A percentile compares a stretch with the other conserved stretches of the same genome.
These are phyloP conservation scores for Darksidea phi DNA, from an alignment of 495 filamentous ascomycete genomes.

Conservation along the genomic window DNA sequence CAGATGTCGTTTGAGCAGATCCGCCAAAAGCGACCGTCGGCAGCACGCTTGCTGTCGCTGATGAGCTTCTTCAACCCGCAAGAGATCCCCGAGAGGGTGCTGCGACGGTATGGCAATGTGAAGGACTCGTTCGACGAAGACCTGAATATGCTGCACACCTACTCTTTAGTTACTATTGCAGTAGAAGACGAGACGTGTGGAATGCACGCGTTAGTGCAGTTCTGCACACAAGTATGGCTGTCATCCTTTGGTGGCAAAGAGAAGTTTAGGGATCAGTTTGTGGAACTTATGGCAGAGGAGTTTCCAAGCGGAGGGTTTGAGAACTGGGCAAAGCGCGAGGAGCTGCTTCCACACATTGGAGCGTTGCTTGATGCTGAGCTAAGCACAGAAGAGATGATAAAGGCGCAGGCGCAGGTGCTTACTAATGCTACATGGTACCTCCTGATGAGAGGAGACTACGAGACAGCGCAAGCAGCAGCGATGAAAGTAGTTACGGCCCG, in stretches of 20 bases:
- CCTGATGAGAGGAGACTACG: neutral
- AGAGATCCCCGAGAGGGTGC: conserved; percentile 25
- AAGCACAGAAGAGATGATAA: neutral
- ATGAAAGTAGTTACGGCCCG: no score
- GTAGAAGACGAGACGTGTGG: conserved; percentile 5
- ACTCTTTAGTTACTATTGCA: neutral
- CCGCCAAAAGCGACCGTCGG: conserved; percentile 29
- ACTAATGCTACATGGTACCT: conserved; percentile 18
- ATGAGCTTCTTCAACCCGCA: conserved; percentile 36
- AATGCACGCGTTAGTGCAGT: conserved; percentile 19
- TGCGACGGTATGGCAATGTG: no score
- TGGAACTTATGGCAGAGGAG: conserved; percentile 10
- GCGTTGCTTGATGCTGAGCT: neutral
- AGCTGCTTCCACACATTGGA: conserved; percentile 12
- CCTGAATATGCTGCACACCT: no score
- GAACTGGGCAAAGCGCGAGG: conserved; percentile 24
- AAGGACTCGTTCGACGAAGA: no score
- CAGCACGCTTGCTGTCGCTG: conserved; percentile 31
- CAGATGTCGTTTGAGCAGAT: conserved; percentile 53
- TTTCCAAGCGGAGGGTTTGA: conserved; percentile 8
- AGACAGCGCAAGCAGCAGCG: neutral
- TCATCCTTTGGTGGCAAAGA: neutral
- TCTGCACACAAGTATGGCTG: conserved; percentile 17
- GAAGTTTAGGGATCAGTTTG: neutral
- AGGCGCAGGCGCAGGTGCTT: conserved; percentile 16